phyloP scores from a whole-genome alignment of 2,329 filamentous ascomycete species.

The Arachnopeziza araneosa region DNA sequence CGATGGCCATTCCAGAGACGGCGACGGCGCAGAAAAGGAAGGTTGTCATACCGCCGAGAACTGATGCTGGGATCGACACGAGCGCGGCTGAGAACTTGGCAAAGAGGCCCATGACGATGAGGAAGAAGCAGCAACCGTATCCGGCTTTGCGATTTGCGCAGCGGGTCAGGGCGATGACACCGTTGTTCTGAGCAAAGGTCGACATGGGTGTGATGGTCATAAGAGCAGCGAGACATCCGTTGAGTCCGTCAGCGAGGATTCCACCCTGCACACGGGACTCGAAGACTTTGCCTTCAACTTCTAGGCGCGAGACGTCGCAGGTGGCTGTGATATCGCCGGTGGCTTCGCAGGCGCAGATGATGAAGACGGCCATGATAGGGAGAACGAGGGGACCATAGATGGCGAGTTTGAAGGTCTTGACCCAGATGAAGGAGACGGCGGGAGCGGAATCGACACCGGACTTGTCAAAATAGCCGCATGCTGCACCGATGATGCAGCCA shows the following conservation, averaged over 20 bases:
- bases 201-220: slow-evolving; percentile 78
- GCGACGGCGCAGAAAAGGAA: slow-evolving; percentile 76
- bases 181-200: slow-evolving; percentile 80
- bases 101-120: slow-evolving; percentile 72
- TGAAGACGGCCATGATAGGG: slow-evolving; percentile 62
- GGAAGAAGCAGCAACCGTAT: slow-evolving; percentile 71
- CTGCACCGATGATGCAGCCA: slow-evolving; percentile 73
- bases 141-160: slow-evolving; percentile 78
- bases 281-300: slow-evolving; percentile 66
- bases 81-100: slow-evolving; percentile 78
- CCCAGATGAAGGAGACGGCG: slow-evolving; percentile 70
- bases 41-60: slow-evolving; percentile 69
- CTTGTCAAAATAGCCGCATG: slow-evolving; percentile 72
- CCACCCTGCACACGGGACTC: slow-evolving; percentile 76
- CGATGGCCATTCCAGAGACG: slow-evolving; percentile 72
- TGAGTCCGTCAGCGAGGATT: slow-evolving; percentile 70
- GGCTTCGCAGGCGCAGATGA: slow-evolving; percentile 72
- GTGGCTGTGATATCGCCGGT: slow-evolving; percentile 79
- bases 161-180: slow-evolving; percentile 74
- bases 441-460: slow-evolving; percentile 65
- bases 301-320: slow-evolving; percentile 71
- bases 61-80: slow-evolving; percentile 64
- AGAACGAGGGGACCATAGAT: slow-evolving; percentile 70
- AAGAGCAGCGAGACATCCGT: slow-evolving; percentile 68
- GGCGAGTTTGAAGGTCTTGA: slow-evolving; percentile 66